A percentile compares a stretch with the other conserved stretches of the same genome.
phyloP scores from a whole-genome alignment of 2,329 filamentous ascomycete genomes.

The Penicillium vulpinum region DNA sequence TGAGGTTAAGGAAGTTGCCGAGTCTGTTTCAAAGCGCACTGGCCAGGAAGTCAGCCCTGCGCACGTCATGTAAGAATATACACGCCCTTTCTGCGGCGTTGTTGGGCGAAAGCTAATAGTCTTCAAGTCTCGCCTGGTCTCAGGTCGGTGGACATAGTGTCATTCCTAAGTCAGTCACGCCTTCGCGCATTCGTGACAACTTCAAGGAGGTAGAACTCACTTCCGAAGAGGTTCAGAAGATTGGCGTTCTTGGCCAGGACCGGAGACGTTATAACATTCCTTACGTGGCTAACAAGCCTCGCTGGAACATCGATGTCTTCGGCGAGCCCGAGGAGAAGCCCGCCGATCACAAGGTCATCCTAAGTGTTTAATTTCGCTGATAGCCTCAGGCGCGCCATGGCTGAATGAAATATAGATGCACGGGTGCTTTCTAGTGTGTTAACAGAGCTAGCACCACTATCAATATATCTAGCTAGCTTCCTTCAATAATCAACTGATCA shows the following conservation, averaged over 20 bases:
- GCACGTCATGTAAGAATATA: slow-evolving; percentile 36
- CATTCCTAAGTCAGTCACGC: slow-evolving; percentile 47
- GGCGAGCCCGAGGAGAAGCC: slow-evolving; percentile 54
- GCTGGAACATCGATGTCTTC: slow-evolving; percentile 61
- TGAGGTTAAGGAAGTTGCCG: slow-evolving; percentile 64
- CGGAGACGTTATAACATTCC: slow-evolving; percentile 41
- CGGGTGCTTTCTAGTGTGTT: too few relatives aligned
- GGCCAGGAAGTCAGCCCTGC: slow-evolving; percentile 37
- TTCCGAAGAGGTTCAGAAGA: slow-evolving; percentile 38
- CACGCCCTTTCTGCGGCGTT: not conserved
- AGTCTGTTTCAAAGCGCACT: slow-evolving; percentile 49
- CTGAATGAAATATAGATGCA: not conserved
- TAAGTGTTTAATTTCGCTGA: slow-evolving; percentile 20
- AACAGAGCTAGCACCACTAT: not conserved
- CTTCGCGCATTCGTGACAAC: slow-evolving; percentile 46
- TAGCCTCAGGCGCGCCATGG: slow-evolving; percentile 1
- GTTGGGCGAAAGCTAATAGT: slow-evolving; percentile 4
- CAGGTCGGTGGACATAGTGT: slow-evolving; percentile 43
- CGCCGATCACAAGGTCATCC: slow-evolving; percentile 52
- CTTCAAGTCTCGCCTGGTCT: slow-evolving; percentile 39
- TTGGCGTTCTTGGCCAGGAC: slow-evolving; percentile 35
- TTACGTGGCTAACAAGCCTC: slow-evolving; percentile 46
- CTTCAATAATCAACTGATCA: not conserved
- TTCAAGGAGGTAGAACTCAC: slow-evolving; percentile 46
- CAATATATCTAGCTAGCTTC: not conserved